phyloP scores from a whole-genome alignment of 2,329 filamentous ascomycete species.

The Neocatenulostroma microsporum region DNA sequence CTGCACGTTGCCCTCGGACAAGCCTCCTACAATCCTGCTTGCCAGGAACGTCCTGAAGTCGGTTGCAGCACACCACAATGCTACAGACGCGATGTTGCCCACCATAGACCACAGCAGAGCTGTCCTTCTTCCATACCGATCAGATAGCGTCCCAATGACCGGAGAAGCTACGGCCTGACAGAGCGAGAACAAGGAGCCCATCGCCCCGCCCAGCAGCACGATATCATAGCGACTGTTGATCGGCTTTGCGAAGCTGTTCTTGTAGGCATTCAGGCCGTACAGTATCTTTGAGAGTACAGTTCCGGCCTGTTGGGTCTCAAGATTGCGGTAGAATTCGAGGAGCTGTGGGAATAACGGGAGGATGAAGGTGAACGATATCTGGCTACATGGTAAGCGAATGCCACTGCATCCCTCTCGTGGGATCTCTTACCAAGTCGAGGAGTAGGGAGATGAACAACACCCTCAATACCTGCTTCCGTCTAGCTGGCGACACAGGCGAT shows the following conservation, averaged over 20 bases:
- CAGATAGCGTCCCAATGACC: constrained; percentile 79
- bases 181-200: constrained; percentile 88
- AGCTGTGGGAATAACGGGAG: constrained; percentile 92
- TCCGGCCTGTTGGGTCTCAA: constrained; percentile 52
- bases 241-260: constrained; percentile 80
- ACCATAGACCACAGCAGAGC: constrained; percentile 86
- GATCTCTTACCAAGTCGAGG: constrained; percentile 64
- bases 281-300: constrained; percentile 75
- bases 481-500: constrained; percentile 14
- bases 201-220: constrained; percentile 82
- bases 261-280: constrained; percentile 83
- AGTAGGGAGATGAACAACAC: constrained; percentile 86
- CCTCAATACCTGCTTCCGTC: constrained; percentile 70
- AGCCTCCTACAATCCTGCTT: constrained; percentile 81
- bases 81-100: constrained; percentile 86
- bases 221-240: constrained; percentile 98
- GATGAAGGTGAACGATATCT: constrained; percentile 99
- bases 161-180: constrained; percentile 90
- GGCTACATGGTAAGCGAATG: neutral
- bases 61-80: constrained; percentile 86
- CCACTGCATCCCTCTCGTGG: neutral
- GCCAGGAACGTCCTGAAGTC: constrained; percentile 95
- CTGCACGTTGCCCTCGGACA: constrained; percentile 96
- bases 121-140: constrained; percentile 76
- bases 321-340: constrained; percentile 89